Evolutionary conservation across 2,329 filamentous ascomycete species (phyloP), one percentile per base, ranked within the genome.

Genomic region (Claviceps monticola): DNA sequence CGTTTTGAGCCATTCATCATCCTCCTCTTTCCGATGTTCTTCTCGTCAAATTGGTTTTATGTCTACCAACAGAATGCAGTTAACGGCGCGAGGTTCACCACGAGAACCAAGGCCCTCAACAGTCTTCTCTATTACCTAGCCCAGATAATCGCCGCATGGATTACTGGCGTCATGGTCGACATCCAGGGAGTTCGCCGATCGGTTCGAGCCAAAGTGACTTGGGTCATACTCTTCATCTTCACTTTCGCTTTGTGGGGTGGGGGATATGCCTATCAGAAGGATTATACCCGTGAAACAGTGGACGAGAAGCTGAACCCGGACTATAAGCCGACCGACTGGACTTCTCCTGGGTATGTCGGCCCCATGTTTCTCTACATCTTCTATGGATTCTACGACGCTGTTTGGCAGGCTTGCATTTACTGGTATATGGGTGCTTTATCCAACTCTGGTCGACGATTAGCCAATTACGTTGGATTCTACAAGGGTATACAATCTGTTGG

Each of bases 351-450:
- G 51, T 56, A 66, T 63, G 74, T 83, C 53, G 88, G 84, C 0
- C 86, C 86, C 13, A 87, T 95, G 79, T 88, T 95, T 66, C 70
- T 95, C 50, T 94, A 89, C 72, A 87, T 95, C 61, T 90, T 90
- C 68, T 94, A 93, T 65, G 88, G 88, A 42, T 84, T 93, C 67
- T 93, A 83, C 60, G 91, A 96, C 65, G 88, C 90, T 44, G 79
- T 83, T 51, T 96, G 88, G 84, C 91, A 97, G 72, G 91, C 88
- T 0, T 82, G 75, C 61, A 83, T 90, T 48, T 96, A 97, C 74
- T 96, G 90, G 90, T 90, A 85, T 72, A 95, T 97, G 85, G 91
- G 91, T 49, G 80, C 90, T 7, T 75, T 96, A 44, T 90, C 87
- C 64, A 97, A 97, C 78, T 95, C 91, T 56, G 82, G 86, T 55